These are phyloP conservation scores for Coemansia biformis DNA, from an alignment of 192 early-diverging fungal genomes.

Conservation along the genomic window DNA sequence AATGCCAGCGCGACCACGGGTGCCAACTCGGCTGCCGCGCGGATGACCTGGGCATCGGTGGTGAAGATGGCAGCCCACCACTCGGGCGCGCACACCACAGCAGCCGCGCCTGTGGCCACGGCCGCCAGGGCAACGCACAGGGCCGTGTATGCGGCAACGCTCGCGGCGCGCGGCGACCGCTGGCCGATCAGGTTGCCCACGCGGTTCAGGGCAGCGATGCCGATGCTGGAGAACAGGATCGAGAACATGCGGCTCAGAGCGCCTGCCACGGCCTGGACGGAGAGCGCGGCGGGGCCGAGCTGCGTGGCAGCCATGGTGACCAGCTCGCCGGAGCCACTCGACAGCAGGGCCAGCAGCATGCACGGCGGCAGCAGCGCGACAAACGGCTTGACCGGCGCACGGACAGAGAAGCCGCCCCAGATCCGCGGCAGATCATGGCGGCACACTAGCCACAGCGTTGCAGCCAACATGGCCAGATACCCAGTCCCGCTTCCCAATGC, in stretches of 20 bases:
- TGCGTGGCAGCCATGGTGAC: conserved; percentile 73
- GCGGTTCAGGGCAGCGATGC: conserved; percentile 75
- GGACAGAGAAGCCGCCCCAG: conserved; percentile 14
- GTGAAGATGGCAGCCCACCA: conserved; percentile 53
- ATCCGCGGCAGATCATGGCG: background rate
- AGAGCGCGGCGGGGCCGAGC: conserved; percentile 65
- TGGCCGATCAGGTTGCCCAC: conserved; percentile 70
- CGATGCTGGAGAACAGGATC: conserved; percentile 63
- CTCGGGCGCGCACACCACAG: conserved; percentile 15
- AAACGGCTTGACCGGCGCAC: conserved; percentile 38
- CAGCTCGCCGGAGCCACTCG: conserved; percentile 57
- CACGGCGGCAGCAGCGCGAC: conserved; percentile 26
- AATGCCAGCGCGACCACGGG: conserved; percentile 20
- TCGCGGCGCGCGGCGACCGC: conserved; percentile 21
- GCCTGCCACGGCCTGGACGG: conserved; percentile 73
- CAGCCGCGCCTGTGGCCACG: conserved; percentile 35
- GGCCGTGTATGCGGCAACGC: conserved; percentile 29
- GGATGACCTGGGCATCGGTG: conserved; percentile 17
- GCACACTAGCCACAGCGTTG: conserved; percentile 46
- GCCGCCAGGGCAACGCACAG: conserved; percentile 9
- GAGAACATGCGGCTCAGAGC: conserved; percentile 66
- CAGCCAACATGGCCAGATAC: conserved; percentile 56
- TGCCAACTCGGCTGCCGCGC: conserved; percentile 4
- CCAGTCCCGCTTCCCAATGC: conserved; percentile 60
- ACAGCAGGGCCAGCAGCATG: conserved; percentile 27